phyloP scores from a whole-genome alignment of 139 green algal species.

The Tetradesmus obliquus region DNA sequence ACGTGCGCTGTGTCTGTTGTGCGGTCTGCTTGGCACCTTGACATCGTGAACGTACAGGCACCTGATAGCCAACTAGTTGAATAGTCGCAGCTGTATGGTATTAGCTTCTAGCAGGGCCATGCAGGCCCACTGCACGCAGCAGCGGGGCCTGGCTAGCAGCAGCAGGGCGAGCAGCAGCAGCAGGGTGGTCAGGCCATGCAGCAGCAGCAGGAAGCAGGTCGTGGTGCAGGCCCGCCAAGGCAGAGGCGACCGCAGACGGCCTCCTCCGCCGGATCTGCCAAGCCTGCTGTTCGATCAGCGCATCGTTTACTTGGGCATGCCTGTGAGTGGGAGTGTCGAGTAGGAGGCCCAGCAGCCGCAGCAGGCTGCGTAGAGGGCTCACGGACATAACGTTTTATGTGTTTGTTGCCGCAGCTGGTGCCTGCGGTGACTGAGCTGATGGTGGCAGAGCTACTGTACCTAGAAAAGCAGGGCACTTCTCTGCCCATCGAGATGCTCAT shows the following conservation, averaged over 20 bases:
- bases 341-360: neutral
- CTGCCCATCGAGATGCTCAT: slow-evolving; percentile 98
- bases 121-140: slow-evolving; percentile 33
- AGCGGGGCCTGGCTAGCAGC: slow-evolving; percentile 8
- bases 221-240: slow-evolving; percentile 46
- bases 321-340: slow-evolving; percentile 60
- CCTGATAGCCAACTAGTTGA: neutral
- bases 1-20: neutral
- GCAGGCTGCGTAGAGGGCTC: neutral
- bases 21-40: neutral
- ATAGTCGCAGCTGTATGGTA: neutral
- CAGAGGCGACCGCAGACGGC: slow-evolving; percentile 58
- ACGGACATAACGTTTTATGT: neutral
- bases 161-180: slow-evolving; percentile 37
- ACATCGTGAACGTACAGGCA: neutral
- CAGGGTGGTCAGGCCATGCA: slow-evolving; percentile 25
- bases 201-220: slow-evolving; percentile 12
- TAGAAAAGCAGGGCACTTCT: slow-evolving; percentile 90
- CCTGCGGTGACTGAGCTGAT: slow-evolving; percentile 98
- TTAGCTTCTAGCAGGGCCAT: slow-evolving; percentile 32
- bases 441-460: slow-evolving; percentile 97
- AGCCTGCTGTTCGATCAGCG: slow-evolving; percentile 96
- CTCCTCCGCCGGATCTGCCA: slow-evolving; percentile 95
- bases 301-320: slow-evolving; percentile 99
- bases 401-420: slow-evolving; percentile 83